Base-by-base conservation (phyloP, 768 basidiomycete genomes). In the Xerocomellus amylosporus region DNA sequence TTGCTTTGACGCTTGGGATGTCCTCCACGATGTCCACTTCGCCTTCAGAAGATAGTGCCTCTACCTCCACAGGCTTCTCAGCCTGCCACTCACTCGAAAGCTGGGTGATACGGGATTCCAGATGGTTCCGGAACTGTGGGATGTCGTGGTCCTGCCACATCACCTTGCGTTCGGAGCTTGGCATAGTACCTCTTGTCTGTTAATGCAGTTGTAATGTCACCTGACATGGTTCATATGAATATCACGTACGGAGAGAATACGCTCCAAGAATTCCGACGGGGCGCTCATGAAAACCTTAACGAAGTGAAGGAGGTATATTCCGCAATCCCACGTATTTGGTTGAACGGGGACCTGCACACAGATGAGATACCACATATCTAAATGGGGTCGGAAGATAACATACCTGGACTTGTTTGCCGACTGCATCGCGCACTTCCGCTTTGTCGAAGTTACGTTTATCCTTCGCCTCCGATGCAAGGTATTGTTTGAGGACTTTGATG, bases 321-420 rank as follows among this genome's bases (percentile, higher is more conserved):
- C 97, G 61, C 97, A 99, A 68, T 98, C 95, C 64, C 86, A 90
- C 58, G 77, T 90, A 66, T 98, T 98, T 15, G 84, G 83, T 66
- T 99, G 97, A 22, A 76, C 74, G 4, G 96, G 96, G 4, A 94
- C 91, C 92, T 96, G 59, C 5, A 39, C 36, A 30, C 15, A 22
- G 8, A 30, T 67, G 20, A 53, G 33, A 42, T 36, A 40, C 20
- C 22, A 28, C 43, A 15, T 31, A 2, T 43, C n/a, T 43, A 24
- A 14, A 42, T 34, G 55, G 22, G 17, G 36, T 44, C 37, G 26
- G 38, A 46, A 28, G 30, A 56, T 2, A 13, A 71, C 76, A 37
- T 61, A 87, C 90, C 47, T 74, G 70, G 22, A 80, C 86, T 57
- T 74, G 70, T 61, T 78, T 79, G 34, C 81, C 80, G 17, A 72